phyloP scores from a whole-genome alignment of 768 basidiomycete species.

The Cystobasidium onofrii region DNA sequence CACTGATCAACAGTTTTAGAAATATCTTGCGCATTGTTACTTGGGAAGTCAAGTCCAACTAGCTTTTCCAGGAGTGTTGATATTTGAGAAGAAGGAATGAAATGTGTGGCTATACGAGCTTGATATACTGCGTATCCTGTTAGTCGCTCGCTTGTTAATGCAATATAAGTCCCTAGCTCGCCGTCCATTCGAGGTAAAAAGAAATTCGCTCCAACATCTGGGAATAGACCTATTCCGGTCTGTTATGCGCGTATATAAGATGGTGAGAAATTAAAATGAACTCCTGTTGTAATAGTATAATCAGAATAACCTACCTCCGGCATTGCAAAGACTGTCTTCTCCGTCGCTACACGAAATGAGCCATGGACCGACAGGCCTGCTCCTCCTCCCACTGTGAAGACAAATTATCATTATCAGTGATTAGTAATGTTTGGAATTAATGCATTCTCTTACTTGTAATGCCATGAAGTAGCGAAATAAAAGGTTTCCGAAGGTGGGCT shows the following conservation, averaged over 20 bases:
- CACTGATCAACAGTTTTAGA: conserved; percentile 54
- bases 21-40: background rate
- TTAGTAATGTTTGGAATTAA: conserved; percentile 29
- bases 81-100: conserved; percentile 66
- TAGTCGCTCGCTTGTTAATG: conserved; percentile 65
- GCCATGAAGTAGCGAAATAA: conserved; percentile 82
- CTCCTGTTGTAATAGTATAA: no score
- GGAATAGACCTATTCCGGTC: conserved; percentile 50
- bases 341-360: conserved; percentile 84
- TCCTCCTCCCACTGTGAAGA: conserved; percentile 77
- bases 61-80: conserved; percentile 46
- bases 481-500: conserved; percentile 57
- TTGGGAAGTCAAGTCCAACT: background rate
- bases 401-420: conserved; percentile 22
- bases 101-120: conserved; percentile 89
- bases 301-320: conserved; percentile 74
- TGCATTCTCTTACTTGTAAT: conserved; percentile 64
- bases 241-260: no score
- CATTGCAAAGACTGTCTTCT: conserved; percentile 86
- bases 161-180: conserved; percentile 82
- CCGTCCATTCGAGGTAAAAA: conserved; percentile 87
- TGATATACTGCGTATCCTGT: conserved; percentile 67
- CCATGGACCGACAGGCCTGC: conserved; percentile 78
- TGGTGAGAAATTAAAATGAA: no score
- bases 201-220: conserved; percentile 87